Conservation (phyloP, 1,284 basidiomycete species). For the Fomitopsis schrenkii region DNA sequence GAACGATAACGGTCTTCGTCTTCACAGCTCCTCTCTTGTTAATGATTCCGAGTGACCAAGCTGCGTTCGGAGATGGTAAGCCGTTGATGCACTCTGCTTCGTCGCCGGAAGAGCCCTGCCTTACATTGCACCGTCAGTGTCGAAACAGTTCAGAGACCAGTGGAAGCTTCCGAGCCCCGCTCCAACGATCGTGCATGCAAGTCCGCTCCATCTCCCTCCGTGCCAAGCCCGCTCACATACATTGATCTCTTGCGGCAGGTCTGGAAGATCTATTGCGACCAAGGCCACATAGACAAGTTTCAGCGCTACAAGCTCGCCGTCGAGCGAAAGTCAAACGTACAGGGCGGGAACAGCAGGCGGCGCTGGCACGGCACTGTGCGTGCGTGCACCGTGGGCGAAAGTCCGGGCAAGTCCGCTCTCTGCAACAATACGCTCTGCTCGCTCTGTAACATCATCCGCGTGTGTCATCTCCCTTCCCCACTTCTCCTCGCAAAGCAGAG, state of each 20-base stretch:
- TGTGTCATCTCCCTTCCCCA: not conserved
- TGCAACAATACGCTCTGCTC: slow-evolving; percentile 4
- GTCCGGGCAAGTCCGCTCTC: not conserved
- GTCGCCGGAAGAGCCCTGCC: no score
- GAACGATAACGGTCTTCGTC: not conserved
- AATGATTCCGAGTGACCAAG: not conserved
- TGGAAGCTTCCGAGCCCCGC: not conserved
- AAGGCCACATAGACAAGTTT: not conserved
- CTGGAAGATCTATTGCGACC: not conserved
- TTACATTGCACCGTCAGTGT: not conserved
- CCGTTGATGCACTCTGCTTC: no score
- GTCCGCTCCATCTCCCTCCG: not conserved
- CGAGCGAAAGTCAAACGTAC: slow-evolving; percentile 4
- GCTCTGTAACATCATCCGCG: slow-evolving; percentile 11
- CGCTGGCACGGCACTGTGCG: slow-evolving; percentile 13
- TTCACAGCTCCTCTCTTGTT: not conserved
- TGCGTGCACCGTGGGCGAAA: slow-evolving; percentile 9
- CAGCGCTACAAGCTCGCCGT: not conserved
- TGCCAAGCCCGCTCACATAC: not conserved
- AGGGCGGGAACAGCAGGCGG: slow-evolving; percentile 8
- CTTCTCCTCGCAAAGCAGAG: not conserved
- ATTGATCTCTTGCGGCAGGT: not conserved
- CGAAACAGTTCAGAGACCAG: not conserved
- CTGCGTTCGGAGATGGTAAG: not conserved
- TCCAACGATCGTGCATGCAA: not conserved